Percentiles rank a stretch among this genome's conserved stretches.
Conservation (phyloP, 2,329 filamentous ascomycete species). For the Tympanopsis confertula region DNA sequence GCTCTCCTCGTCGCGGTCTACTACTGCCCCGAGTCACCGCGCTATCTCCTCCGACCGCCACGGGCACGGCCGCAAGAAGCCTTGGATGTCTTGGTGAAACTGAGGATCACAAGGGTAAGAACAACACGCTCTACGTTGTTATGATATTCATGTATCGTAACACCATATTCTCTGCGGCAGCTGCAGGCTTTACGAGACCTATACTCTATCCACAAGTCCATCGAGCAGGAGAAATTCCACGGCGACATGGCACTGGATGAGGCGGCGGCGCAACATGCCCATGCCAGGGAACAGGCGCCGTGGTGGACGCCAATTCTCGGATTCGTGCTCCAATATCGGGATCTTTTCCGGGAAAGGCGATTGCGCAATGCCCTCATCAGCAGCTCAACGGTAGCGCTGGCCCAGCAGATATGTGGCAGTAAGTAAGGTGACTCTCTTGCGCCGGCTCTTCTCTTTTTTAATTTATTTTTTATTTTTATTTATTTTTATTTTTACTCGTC, state of each 20-base stretch:
- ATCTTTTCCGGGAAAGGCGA: slow-evolving; percentile 11
- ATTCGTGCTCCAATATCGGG: slow-evolving; percentile 7
- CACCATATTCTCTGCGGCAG: slow-evolving; percentile 6
- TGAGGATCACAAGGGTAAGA: slow-evolving; percentile 23
- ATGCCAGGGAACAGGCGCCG: too few species aligned
- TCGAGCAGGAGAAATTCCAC: slow-evolving; percentile 9
- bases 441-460: slow-evolving; percentile 12
- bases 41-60: slow-evolving; percentile 23
- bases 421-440: slow-evolving; percentile 20
- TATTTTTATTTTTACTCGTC: too few species aligned
- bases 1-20: slow-evolving; percentile 18
- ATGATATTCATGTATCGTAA: not conserved
- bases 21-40: slow-evolving; percentile 26
- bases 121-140: not conserved
- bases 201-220: slow-evolving; percentile 23
- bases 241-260: slow-evolving; percentile 1
- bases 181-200: slow-evolving; percentile 27
- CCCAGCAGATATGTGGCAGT: slow-evolving; percentile 22
- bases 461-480: too few species aligned
- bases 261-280: not conserved
- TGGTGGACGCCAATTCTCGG: not conserved
- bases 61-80: slow-evolving; percentile 20
- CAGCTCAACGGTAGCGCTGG: slow-evolving; percentile 15
- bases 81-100: slow-evolving; percentile 16
- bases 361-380: slow-evolving; percentile 18